These are phyloP conservation scores for Lotus japonicus DNA, from an alignment of 306 rosid genomes.

Conservation along the genomic window DNA sequence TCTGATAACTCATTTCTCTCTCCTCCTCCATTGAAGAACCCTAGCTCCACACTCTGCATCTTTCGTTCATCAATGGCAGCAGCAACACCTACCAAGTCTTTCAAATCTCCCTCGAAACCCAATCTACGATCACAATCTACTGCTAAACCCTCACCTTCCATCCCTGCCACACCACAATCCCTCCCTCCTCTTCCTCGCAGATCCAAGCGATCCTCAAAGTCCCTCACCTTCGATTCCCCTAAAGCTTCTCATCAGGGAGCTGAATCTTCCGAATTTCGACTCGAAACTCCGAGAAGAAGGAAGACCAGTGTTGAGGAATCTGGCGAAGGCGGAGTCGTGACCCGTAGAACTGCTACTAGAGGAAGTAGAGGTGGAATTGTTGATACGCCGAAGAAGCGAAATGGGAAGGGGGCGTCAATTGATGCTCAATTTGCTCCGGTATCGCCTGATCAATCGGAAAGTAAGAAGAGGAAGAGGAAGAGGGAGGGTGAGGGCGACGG, in stretches of 20 bases:
- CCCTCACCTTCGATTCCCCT: slow-evolving; percentile 23
- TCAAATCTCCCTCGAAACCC: slow-evolving; percentile 35
- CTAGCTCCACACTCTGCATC: background rate
- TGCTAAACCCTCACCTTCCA: slow-evolving; percentile 24
- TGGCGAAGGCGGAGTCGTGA: background rate
- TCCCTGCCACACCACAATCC: slow-evolving; percentile 50
- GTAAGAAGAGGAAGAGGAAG: slow-evolving; percentile 35
- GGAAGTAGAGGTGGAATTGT: background rate
- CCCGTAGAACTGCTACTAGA: background rate
- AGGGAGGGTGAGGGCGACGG: slow-evolving; percentile 9
- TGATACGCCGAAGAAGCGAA: background rate
- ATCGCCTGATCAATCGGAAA: slow-evolving; percentile 50
- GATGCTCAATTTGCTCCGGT: slow-evolving; percentile 32
- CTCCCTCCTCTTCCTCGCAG: slow-evolving; percentile 33
- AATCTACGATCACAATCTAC: slow-evolving; percentile 13
- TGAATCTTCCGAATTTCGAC: background rate
- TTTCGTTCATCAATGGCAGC: slow-evolving; percentile 47
- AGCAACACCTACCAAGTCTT: slow-evolving; percentile 41
- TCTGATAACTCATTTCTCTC: background rate
- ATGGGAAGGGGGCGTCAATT: slow-evolving; percentile 7
- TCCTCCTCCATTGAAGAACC: slow-evolving; percentile 16
- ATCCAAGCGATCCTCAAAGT: slow-evolving; percentile 41
- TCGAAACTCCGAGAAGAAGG: background rate
- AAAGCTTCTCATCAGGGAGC: background rate
- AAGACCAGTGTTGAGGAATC: background rate